Conservation (phyloP, 495 filamentous ascomycete species). For the Hypoxylon crocopeplum region DNA sequence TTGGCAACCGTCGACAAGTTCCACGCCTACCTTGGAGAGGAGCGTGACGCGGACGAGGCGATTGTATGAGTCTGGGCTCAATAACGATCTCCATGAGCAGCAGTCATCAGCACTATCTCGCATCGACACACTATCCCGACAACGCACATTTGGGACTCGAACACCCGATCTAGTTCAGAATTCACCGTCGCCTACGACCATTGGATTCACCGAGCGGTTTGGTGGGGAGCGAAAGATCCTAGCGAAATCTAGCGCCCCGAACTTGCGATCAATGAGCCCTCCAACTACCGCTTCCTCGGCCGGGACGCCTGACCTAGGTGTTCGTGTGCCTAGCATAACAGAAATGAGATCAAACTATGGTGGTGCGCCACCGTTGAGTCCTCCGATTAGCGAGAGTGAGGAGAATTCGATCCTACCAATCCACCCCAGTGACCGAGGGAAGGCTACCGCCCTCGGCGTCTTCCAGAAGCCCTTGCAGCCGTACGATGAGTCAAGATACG, state of each 20-base stretch:
- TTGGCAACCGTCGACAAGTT: slow-evolving; percentile 47
- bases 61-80: slow-evolving; percentile 85
- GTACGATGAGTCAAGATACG: slow-evolving; percentile 86
- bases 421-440: slow-evolving; percentile 79
- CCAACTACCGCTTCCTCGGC: slow-evolving; percentile 40
- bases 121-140: slow-evolving; percentile 73
- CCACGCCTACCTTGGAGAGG: slow-evolving; percentile 52
- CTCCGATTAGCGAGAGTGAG: slow-evolving; percentile 72
- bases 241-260: slow-evolving; percentile 56
- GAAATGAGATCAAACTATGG: slow-evolving; percentile 56
- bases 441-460: slow-evolving; percentile 83
- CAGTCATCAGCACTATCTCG: slow-evolving; percentile 77
- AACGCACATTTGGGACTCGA: slow-evolving; percentile 58
- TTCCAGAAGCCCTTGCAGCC: slow-evolving; percentile 79
- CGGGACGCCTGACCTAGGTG: slow-evolving; percentile 38
- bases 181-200: slow-evolving; percentile 42
- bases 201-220: slow-evolving; percentile 43
- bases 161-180: slow-evolving; percentile 53
- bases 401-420: slow-evolving; percentile 66
- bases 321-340: slow-evolving; percentile 37
- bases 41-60: slow-evolving; percentile 70
- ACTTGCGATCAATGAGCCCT: slow-evolving; percentile 52
- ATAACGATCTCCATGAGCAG: slow-evolving; percentile 80
- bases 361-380: slow-evolving; percentile 70
- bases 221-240: slow-evolving; percentile 46